These are phyloP conservation scores for Dactylonectria macrodidyma DNA, from an alignment of 2,329 filamentous ascomycete species.

Conservation along the genomic window DNA sequence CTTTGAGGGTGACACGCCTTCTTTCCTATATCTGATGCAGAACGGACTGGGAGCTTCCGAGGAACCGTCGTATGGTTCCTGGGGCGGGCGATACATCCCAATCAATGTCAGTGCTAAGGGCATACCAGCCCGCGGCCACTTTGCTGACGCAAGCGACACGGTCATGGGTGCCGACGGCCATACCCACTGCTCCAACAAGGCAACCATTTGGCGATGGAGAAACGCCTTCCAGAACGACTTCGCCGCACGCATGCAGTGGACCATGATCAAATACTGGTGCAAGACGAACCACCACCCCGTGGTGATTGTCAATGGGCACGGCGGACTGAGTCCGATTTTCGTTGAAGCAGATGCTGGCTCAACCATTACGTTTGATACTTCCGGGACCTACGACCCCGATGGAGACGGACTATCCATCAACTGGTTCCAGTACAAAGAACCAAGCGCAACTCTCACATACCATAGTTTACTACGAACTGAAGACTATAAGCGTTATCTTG, in stretches of 20 bases:
- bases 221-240: conserved; percentile 60
- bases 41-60: conserved; percentile 58
- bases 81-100: conserved; percentile 63
- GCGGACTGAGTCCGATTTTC: conserved; percentile 54
- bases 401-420: conserved; percentile 59
- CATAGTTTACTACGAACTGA: too few species aligned
- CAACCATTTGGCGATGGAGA: conserved; percentile 62
- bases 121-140: conserved; percentile 18
- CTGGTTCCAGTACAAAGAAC: conserved; percentile 65
- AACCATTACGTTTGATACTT: conserved; percentile 60
- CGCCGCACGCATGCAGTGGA: conserved; percentile 60
- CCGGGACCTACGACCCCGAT: conserved; percentile 63
- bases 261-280: conserved; percentile 45
- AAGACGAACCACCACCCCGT: conserved; percentile 64
- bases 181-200: conserved; percentile 47
- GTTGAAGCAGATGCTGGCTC: conserved; percentile 58
- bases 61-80: conserved; percentile 62
- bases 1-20: conserved; percentile 66
- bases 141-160: conserved; percentile 47
- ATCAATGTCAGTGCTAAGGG: conserved; percentile 47
- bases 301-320: conserved; percentile 56
- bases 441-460: conserved; percentile 34
- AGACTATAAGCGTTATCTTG: too few species aligned
- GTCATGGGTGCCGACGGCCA: conserved; percentile 47
- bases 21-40: conserved; percentile 60